Percentiles rank a stretch among this genome's conserved stretches.
These are phyloP conservation scores for Suhomyces chickasaworum DNA, from an alignment of 1,139 yeast genomes.

Conservation along the genomic window DNA sequence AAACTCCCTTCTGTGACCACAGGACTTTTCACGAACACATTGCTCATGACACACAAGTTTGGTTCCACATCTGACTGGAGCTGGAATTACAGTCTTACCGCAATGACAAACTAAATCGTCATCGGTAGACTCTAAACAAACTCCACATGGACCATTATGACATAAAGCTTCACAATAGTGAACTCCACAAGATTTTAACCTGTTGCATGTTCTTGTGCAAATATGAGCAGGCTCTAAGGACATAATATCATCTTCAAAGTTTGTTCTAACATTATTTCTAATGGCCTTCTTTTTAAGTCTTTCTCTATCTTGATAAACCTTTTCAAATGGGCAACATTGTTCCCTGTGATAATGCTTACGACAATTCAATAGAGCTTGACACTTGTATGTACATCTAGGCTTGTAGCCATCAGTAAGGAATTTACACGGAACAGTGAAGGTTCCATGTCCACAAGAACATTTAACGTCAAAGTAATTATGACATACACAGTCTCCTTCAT, in stretches of 20 bases:
- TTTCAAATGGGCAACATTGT: slow-evolving; percentile 72
- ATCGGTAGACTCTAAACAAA: slow-evolving; percentile 79
- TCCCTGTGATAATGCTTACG: slow-evolving; percentile 75
- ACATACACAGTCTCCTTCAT: slow-evolving; percentile 77
- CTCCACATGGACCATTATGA: slow-evolving; percentile 82
- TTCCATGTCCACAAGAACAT: slow-evolving; percentile 54
- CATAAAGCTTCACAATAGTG: slow-evolving; percentile 78
- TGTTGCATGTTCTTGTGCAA: slow-evolving; percentile 72
- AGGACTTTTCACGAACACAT: slow-evolving; percentile 59
- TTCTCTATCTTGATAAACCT: slow-evolving; percentile 63
- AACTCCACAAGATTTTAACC: slow-evolving; percentile 65
- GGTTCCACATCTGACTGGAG: slow-evolving; percentile 92
- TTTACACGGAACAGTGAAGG: slow-evolving; percentile 64
- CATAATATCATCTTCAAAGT: slow-evolving; percentile 50
- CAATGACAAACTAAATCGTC: slow-evolving; percentile 85
- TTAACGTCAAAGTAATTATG: slow-evolving; percentile 43
- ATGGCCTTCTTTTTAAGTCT: slow-evolving; percentile 54
- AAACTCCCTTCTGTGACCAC: slow-evolving; percentile 76
- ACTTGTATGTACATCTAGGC: slow-evolving; percentile 73
- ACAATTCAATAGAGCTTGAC: slow-evolving; percentile 76
- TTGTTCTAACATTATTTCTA: slow-evolving; percentile 41
- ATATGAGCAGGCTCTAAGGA: slow-evolving; percentile 76
- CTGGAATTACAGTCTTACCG: slow-evolving; percentile 76
- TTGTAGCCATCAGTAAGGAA: slow-evolving; percentile 50
- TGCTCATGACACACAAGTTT: slow-evolving; percentile 68